Percentiles rank a stretch among this genome's conserved stretches.
Evolutionary conservation across 2,329 filamentous ascomycete genomes (phyloP).

Genomic region (Apiospora marii): DNA sequence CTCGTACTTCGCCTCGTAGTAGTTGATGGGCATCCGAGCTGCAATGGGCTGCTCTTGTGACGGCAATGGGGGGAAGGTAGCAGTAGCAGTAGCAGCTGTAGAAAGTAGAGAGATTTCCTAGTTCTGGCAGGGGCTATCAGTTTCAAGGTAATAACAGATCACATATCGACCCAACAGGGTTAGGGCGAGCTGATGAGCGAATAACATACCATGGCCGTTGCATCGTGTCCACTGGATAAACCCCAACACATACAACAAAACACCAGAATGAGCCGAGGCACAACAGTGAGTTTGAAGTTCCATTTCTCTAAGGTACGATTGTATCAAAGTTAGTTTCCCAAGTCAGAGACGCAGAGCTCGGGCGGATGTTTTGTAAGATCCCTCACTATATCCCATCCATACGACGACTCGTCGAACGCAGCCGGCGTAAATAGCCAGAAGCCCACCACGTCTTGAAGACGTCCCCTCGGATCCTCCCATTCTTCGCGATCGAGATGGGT

Average conservation of each 20-base stretch:
- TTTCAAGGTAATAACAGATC: too few species aligned
- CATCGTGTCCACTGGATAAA: too few species aligned
- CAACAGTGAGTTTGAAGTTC: too few species aligned
- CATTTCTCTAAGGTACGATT: too few species aligned
- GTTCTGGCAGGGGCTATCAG: not conserved
- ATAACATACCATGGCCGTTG: too few species aligned
- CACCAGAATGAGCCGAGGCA: too few species aligned
- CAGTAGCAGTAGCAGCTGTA: too few species aligned
- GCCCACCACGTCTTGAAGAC: not conserved
- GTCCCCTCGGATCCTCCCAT: not conserved
- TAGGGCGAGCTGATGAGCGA: too few species aligned
- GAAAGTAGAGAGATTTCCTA: constrained; percentile 4
- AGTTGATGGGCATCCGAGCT: constrained; percentile 30
- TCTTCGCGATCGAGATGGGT: not conserved
- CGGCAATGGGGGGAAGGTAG: not conserved
- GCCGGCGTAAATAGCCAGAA: not conserved
- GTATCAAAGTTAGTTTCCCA: not conserved
- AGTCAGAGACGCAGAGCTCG: not conserved
- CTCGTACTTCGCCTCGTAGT: constrained; percentile 35
- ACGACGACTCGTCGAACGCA: not conserved
- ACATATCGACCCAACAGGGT: too few species aligned
- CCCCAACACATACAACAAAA: not conserved
- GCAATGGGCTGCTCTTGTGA: not conserved
- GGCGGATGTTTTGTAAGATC: not conserved
- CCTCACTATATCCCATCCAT: not conserved